Conservation (phyloP, 2,329 filamentous ascomycete genomes). For the Colletotrichum cordylinicola region DNA sequence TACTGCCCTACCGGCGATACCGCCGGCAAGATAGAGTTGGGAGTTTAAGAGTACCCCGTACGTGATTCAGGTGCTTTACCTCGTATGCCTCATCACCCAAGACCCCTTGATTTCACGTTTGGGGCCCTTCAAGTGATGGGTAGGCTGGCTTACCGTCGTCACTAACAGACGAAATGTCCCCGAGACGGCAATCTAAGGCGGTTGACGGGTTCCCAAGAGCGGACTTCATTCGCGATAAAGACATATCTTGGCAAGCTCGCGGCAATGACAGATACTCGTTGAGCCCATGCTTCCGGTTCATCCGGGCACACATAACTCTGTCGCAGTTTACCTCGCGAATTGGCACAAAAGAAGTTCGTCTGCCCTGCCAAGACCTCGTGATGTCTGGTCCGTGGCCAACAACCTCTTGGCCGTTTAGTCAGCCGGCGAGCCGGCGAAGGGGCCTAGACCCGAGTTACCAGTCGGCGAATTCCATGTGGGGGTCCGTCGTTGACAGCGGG, state of each 20-base stretch:
- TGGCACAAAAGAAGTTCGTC: not conserved
- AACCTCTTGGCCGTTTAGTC: not conserved
- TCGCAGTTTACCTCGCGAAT: not conserved
- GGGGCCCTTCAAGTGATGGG: not conserved
- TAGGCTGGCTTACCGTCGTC: too few relatives aligned
- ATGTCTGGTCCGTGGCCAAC: not conserved
- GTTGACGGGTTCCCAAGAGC: not conserved
- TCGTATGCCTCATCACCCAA: not conserved
- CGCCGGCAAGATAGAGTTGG: not conserved
- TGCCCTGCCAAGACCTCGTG: not conserved
- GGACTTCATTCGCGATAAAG: not conserved
- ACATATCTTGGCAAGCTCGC: not conserved
- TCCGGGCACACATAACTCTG: not conserved
- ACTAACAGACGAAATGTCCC: not conserved
- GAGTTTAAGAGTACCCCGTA: not conserved
- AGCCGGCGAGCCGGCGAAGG: not conserved
- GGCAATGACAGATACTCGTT: not conserved
- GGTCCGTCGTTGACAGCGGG: conserved; percentile 1
- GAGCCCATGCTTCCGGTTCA: not conserved
- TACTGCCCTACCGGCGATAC: not conserved
- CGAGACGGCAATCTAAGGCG: not conserved
- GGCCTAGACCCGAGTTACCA: not conserved
- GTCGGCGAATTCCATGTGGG: not conserved
- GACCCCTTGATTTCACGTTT: not conserved
- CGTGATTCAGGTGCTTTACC: not conserved